Evolutionary conservation across 1,284 basidiomycete species (phyloP).

Genomic region (Apiotrichum porosum): DNA sequence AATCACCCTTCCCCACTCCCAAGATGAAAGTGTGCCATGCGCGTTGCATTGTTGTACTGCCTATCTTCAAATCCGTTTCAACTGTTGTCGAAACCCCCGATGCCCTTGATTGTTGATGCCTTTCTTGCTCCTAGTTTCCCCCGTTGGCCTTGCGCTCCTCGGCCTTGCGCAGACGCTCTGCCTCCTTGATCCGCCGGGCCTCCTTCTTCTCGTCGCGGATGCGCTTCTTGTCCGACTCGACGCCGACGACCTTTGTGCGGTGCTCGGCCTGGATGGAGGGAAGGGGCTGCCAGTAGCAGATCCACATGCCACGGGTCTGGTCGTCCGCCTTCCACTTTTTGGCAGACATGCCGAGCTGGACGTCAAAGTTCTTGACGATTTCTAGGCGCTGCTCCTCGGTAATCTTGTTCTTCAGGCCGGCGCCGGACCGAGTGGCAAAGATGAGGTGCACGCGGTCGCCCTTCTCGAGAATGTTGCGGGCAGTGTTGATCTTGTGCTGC

Average conservation of each 20-base stretch:
- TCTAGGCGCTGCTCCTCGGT: constrained; percentile 49
- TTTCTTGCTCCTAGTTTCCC: too few relatives aligned
- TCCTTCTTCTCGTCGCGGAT: constrained; percentile 28
- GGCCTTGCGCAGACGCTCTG: constrained; percentile 95
- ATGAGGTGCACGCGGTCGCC: constrained; percentile 43
- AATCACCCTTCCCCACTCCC: too few relatives aligned
- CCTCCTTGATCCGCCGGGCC: constrained; percentile 54
- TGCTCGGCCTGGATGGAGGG: constrained; percentile 78
- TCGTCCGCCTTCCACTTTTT: constrained; percentile 82
- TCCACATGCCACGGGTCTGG: constrained; percentile 63
- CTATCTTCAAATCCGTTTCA: too few relatives aligned
- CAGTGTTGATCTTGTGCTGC: constrained; percentile 33
- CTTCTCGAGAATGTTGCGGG: constrained; percentile 29
- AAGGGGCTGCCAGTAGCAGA: constrained; percentile 72
- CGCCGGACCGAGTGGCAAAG: constrained; percentile 30
- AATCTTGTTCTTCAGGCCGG: constrained; percentile 7
- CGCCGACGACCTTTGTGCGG: constrained; percentile 64
- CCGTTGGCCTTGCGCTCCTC: constrained; percentile 52
- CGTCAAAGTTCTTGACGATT: constrained; percentile 53
- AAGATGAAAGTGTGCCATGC: too few relatives aligned
- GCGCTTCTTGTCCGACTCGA: constrained; percentile 59
- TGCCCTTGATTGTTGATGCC: too few relatives aligned
- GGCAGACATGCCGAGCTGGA: constrained; percentile 69
- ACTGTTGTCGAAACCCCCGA: too few relatives aligned
- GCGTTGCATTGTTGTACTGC: too few relatives aligned